Evolutionary conservation across 2,329 filamentous ascomycete species (phyloP).

Genomic region (Ophiostoma piceae): DNA sequence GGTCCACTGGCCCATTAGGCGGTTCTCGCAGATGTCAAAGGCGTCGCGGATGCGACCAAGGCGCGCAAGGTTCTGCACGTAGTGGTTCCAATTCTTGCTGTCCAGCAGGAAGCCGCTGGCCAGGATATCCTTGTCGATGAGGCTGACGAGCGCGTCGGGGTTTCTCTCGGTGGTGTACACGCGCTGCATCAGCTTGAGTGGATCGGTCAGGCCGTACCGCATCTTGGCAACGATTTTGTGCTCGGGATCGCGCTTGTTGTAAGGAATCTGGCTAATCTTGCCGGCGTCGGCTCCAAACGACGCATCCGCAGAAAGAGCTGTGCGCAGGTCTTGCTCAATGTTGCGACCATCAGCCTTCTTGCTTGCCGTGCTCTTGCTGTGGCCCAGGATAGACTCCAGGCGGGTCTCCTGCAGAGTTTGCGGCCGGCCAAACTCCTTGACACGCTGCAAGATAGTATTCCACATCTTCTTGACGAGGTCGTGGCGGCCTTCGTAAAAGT

Average conservation of each 20-base stretch:
- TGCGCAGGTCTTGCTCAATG: neutral
- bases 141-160: constrained; percentile 45
- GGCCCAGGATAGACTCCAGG: constrained; percentile 18
- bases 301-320: neutral
- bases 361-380: neutral
- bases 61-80: constrained; percentile 62
- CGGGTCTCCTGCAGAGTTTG: constrained; percentile 19
- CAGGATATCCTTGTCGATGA: constrained; percentile 47
- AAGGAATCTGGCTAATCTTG: neutral
- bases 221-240: constrained; percentile 40
- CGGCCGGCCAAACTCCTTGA: constrained; percentile 41
- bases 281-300: neutral
- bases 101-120: constrained; percentile 67
- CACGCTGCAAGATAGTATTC: constrained; percentile 54
- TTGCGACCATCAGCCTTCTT: neutral
- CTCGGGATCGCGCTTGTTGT: constrained; percentile 19
- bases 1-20: constrained; percentile 72
- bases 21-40: constrained; percentile 67
- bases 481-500: constrained; percentile 53
- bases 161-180: constrained; percentile 40
- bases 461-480: constrained; percentile 62
- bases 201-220: constrained; percentile 50
- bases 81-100: constrained; percentile 73
- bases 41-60: constrained; percentile 58
- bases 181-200: constrained; percentile 48